Evolutionary conservation across 805 yeast species (phyloP), one percentile per base, ranked within the genome.

Genomic region (Ogataea minuta): DNA sequence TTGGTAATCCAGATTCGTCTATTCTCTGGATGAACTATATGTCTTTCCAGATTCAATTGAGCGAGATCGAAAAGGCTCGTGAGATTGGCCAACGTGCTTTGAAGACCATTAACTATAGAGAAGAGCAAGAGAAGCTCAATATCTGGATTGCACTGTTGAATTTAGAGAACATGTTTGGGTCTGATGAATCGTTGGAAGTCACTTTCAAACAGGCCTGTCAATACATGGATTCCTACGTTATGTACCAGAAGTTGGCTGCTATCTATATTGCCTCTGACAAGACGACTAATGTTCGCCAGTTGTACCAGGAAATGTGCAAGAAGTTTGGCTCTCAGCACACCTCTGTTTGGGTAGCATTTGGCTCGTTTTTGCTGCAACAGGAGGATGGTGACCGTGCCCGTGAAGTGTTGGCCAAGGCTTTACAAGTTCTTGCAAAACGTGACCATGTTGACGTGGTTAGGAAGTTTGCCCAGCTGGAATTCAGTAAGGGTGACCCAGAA

Each of bases 1-100:
- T 93, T 44, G 95, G 97, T 60, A 84, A 84, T 59, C 97, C 99
- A 33, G 84, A 87, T 68, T 87, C 96, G 3, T 91, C 99, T 1
- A 76, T 90, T 24, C 65, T 88, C 41, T 93, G 99, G 99, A 91
- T 93, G 86, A 87, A 90, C 66, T 93, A 85, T 66, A 93, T 93
- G 96, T 90, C 98, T 4, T 93, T 91, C 83, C 96, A 90, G 64
- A 72, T 93, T 48, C 96, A 90, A 63, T 71, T 91, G 47, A 85
- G 96, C 68, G 99, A 93, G 63, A 70, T 89, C 43, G 97, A 91
- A 26, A 88, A 86, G 64, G 96, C 97, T 8, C 79, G 99, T 53
- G 95, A 87, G 60, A 79, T 93, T 53, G 97, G 87, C 31, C 85
- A 83, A 53, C 78, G 99, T 47, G 99, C 98, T 2, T 73, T 93